A percentile compares a stretch with the other conserved stretches of the same genome.
phyloP scores from a whole-genome alignment of 75 land plant genomes.

The Sequoiadendron giganteum region DNA sequence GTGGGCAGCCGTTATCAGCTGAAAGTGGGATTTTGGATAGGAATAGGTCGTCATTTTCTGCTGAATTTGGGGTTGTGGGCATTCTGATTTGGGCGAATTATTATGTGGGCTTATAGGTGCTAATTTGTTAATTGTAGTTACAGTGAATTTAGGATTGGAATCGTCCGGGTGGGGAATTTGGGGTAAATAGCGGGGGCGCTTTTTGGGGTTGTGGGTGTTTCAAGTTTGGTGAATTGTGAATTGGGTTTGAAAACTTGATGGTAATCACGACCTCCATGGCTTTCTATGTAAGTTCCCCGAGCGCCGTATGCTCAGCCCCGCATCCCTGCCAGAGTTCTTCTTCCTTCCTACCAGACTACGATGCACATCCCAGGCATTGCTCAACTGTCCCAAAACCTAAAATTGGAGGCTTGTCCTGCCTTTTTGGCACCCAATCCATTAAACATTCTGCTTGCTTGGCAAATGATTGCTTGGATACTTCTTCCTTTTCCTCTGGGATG shows the following conservation, averaged over 20 bases:
- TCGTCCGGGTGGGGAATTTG: neutral
- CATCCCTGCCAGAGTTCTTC: conserved; percentile 23
- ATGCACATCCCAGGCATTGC: conserved; percentile 19
- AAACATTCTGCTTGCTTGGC: conserved; percentile 14
- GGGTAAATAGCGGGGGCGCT: neutral
- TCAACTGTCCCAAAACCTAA: conserved; percentile 35
- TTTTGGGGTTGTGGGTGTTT: neutral
- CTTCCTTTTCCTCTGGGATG: conserved; percentile 19
- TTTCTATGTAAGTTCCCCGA: conserved; percentile 5
- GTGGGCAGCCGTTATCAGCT: neutral
- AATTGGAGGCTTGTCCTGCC: conserved; percentile 56
- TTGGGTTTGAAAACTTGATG: neutral
- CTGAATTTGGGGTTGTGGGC: neutral
- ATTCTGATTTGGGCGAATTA: neutral
- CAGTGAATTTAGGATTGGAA: neutral
- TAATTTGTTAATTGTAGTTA: neutral
- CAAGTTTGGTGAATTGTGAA: neutral
- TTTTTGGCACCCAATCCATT: conserved; percentile 37
- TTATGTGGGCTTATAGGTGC: neutral
- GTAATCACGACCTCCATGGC: conserved; percentile 5
- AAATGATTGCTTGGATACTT: conserved; percentile 4
- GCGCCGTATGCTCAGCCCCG: neutral
- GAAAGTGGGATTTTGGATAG: neutral
- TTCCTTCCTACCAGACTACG: neutral
- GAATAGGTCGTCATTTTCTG: neutral